Conservation (phyloP, 768 basidiomycete genomes). For the Tylopilus subfusipes region DNA sequence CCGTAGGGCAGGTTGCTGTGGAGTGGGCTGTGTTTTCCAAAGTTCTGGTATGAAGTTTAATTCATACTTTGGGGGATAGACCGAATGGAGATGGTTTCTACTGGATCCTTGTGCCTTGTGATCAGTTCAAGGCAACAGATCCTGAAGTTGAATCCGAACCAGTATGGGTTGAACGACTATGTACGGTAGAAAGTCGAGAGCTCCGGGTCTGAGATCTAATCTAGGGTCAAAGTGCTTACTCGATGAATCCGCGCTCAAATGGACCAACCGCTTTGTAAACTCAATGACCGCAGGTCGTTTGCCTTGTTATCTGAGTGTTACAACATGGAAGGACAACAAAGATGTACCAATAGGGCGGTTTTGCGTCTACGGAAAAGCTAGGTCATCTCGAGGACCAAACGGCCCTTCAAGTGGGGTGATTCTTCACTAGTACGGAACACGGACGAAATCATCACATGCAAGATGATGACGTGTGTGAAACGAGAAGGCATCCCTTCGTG, state of each 20-base stretch:
- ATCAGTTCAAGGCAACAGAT: not conserved
- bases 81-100: not conserved
- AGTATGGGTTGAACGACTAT: not conserved
- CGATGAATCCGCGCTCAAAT: not conserved
- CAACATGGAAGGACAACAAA: not conserved
- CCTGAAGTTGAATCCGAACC: slow-evolving; percentile 8
- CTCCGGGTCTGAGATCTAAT: not conserved
- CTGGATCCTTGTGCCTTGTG: not conserved
- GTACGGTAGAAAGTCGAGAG: slow-evolving; percentile 6
- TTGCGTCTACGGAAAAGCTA: slow-evolving; percentile 10
- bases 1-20: not conserved
- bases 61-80: not conserved
- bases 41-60: slow-evolving; percentile 1
- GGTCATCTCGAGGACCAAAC: not conserved
- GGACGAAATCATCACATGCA: slow-evolving; percentile 2
- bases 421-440: slow-evolving; percentile 5
- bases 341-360: slow-evolving; percentile 1
- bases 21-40: not conserved
- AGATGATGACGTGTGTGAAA: slow-evolving; percentile 18
- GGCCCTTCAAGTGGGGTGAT: not conserved
- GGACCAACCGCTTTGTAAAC: not conserved
- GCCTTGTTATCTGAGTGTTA: not conserved
- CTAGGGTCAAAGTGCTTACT: not conserved
- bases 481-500: not conserved
- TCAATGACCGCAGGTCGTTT: not conserved